A percentile compares a stretch with the other conserved stretches of the same genome.
Evolutionary conservation across 129 eudicot genomes (phyloP).

Genomic region (Lactuca saligna): DNA sequence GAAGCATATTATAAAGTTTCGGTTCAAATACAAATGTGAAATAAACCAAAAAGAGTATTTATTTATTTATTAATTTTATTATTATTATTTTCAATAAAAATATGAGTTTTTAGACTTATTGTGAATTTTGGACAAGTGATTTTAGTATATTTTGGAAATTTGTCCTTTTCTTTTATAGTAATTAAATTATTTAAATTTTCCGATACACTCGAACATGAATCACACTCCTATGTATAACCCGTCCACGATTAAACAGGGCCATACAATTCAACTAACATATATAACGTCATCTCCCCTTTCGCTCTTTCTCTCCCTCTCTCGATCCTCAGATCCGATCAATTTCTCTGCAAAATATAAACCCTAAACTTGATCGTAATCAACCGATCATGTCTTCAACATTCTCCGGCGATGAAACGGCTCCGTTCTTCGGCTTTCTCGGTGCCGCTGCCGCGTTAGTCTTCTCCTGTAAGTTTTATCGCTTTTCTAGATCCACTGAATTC

Average conservation of each 20-base stretch:
- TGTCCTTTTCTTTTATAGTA: neutral
- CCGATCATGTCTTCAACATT: constrained; percentile 57
- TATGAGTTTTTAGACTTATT: too few species aligned
- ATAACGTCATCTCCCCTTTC: constrained; percentile 5
- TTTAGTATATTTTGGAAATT: neutral
- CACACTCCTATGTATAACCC: neutral
- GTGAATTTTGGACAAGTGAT: too few species aligned
- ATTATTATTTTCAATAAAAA: too few species aligned
- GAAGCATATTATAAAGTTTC: too few species aligned
- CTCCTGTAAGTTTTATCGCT: constrained; percentile 53
- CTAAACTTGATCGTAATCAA: constrained; percentile 3
- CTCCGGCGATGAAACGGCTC: constrained; percentile 91
- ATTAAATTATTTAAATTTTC: neutral
- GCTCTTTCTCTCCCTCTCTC: constrained; percentile 7
- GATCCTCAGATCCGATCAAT: constrained; percentile 39
- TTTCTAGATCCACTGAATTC: constrained; percentile 9
- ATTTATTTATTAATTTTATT: too few species aligned
- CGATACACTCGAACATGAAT: neutral
- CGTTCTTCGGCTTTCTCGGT: constrained; percentile 91
- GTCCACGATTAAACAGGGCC: constrained; percentile 8
- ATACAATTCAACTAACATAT: constrained; percentile 8
- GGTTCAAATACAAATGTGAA: too few species aligned
- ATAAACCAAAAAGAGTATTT: too few species aligned
- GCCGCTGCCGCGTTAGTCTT: constrained; percentile 92
- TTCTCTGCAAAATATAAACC: constrained; percentile 23